Conservation (phyloP, 2,329 filamentous ascomycete species). For the Venturia carpophila region DNA sequence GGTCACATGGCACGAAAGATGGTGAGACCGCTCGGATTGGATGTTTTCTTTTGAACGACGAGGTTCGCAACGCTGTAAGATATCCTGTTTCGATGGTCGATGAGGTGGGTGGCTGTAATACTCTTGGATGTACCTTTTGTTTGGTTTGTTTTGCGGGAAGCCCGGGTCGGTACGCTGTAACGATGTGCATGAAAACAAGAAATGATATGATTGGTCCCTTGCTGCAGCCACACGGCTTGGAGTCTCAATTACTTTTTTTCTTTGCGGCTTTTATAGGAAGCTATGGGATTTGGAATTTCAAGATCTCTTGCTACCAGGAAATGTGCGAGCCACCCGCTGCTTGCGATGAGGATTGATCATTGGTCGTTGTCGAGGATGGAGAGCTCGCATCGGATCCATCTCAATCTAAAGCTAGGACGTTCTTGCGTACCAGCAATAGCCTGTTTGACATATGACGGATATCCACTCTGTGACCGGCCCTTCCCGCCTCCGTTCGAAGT, state of each 20-base stretch:
- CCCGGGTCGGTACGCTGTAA: neutral
- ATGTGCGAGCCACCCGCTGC: too few species aligned
- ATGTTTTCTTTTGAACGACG: slow-evolving; percentile 9
- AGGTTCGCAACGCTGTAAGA: neutral
- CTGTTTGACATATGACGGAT: too few species aligned
- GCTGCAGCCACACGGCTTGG: neutral
- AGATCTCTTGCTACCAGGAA: too few species aligned
- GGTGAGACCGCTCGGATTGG: slow-evolving; percentile 4
- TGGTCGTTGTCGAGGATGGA: too few species aligned
- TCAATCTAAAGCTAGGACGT: too few species aligned
- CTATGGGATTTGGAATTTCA: neutral
- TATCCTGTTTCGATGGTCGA: neutral
- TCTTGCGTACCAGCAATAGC: too few species aligned
- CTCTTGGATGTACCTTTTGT: neutral
- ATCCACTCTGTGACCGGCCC: neutral
- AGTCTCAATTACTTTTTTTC: neutral
- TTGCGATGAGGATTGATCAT: too few species aligned
- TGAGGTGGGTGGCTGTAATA: neutral
- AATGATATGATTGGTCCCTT: slow-evolving; percentile 2
- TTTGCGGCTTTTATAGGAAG: too few species aligned
- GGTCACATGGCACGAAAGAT: neutral
- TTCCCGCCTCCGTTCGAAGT: neutral
- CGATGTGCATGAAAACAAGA: neutral
- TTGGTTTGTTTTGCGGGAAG: neutral
- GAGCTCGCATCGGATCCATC: too few species aligned